phyloP scores from a whole-genome alignment of 768 basidiomycete species.

The Hebeloma cylindrosporum region DNA sequence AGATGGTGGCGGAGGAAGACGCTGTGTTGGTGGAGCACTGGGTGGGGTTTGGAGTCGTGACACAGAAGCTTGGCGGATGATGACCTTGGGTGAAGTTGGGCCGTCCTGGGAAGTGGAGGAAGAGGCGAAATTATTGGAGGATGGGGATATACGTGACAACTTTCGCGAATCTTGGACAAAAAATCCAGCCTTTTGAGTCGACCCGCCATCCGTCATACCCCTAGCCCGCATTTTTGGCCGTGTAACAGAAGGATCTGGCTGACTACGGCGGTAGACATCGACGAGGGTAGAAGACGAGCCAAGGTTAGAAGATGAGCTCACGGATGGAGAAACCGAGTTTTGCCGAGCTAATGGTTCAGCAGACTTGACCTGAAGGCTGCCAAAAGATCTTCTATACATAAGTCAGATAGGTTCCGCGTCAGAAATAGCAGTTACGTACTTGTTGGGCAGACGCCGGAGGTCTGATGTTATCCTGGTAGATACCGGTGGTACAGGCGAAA shows the following conservation, averaged over 20 bases:
- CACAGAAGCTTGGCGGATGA: constrained; percentile 44
- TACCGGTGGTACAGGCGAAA: constrained; percentile 16
- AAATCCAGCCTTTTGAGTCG: constrained; percentile 33
- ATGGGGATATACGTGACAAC: constrained; percentile 16
- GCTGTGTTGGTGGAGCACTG: constrained; percentile 48
- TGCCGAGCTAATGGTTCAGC: constrained; percentile 21
- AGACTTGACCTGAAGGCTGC: constrained; percentile 25
- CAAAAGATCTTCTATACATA: constrained; percentile 29
- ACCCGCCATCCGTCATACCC: constrained; percentile 46
- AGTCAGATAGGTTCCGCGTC: not conserved
- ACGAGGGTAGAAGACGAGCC: constrained; percentile 33
- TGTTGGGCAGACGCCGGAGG: constrained; percentile 20
- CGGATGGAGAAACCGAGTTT: constrained; percentile 16
- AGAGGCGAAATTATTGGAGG: constrained; percentile 11
- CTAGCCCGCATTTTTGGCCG: constrained; percentile 46
- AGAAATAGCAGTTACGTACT: constrained; percentile 18
- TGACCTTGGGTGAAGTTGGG: constrained; percentile 30
- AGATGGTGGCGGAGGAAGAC: constrained; percentile 46
- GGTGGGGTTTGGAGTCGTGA: constrained; percentile 45
- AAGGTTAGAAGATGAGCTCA: constrained; percentile 18
- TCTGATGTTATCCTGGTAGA: constrained; percentile 13
- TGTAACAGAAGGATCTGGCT: constrained; percentile 26
- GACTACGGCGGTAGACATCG: constrained; percentile 25
- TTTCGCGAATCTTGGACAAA: constrained; percentile 26
- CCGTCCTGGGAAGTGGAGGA: constrained; percentile 10